Conservation (phyloP, 2,329 filamentous ascomycete species). For the Fragosphaeria purpurea region DNA sequence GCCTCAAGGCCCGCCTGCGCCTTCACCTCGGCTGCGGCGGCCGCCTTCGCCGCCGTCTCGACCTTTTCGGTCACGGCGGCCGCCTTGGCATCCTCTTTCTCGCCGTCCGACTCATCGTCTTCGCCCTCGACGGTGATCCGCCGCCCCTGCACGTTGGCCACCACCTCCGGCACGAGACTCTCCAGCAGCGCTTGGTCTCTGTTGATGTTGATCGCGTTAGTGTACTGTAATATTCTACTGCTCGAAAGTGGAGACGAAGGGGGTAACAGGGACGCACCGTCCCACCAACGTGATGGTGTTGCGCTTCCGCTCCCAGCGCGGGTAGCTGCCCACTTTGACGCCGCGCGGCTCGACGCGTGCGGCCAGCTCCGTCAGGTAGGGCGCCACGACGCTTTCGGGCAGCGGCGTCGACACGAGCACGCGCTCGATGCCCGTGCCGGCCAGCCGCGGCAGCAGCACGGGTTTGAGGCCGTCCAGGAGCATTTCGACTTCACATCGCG, state of each 20-base stretch:
- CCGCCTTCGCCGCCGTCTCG: too few relatives aligned
- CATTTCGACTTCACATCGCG: conserved; percentile 45
- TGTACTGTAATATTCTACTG: too few relatives aligned
- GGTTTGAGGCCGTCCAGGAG: conserved; percentile 71
- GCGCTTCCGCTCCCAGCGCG: conserved; percentile 74
- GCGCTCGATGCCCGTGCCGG: conserved; percentile 65
- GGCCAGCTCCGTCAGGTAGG: conserved; percentile 72
- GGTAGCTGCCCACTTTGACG: conserved; percentile 92
- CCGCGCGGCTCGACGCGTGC: conserved; percentile 61
- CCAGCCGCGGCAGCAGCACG: conserved; percentile 56
- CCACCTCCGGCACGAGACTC: conserved; percentile 66
- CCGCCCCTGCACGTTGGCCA: conserved; percentile 63
- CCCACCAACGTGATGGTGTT: conserved; percentile 88
- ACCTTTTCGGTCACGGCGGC: too few relatives aligned
- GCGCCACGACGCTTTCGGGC: conserved; percentile 75
- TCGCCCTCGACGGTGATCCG: conserved; percentile 64
- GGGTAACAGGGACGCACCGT: conserved; percentile 27
- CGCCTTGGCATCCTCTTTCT: background rate
- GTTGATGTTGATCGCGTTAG: conserved; percentile 12
- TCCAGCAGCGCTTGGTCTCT: conserved; percentile 69
- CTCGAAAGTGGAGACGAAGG: background rate
- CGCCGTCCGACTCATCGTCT: conserved; percentile 47
- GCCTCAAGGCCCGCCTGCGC: too few relatives aligned
- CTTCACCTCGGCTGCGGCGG: too few relatives aligned
- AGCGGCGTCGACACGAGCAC: conserved; percentile 80